Base-by-base conservation (phyloP, 179 eudicot genomes). In the Spinacia oleracea region DNA sequence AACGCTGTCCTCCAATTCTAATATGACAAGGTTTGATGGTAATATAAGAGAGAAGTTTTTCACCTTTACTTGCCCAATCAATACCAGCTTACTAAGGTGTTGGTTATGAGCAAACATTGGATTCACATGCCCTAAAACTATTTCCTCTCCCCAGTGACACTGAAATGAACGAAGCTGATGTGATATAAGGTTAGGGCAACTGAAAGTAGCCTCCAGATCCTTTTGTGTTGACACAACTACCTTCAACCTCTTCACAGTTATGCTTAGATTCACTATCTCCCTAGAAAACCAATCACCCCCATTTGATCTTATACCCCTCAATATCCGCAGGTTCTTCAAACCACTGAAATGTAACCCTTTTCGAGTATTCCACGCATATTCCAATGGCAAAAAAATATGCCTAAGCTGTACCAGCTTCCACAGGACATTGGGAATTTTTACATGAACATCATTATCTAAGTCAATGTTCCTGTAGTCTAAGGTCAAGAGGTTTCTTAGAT, bases 401-500 rank as follows among this genome's bases (percentile, higher is more conserved):
- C 83, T 72, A 10, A 86, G 86, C 6, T 27, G 75, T 42, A 62
- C 74, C 15, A 86, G 77, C 53, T 81, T 69, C 66, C 70, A 42
- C 12, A 83, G 55, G 14, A 68, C 74, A 55, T 77, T 59, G 1
- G 88, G 88, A 21, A 84, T 67, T 46, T 63, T 34, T 0, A 53
- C 35, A 12, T 16, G 5, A 5, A 55, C 29, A 46, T 29, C 34
- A 8, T 64, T n/a, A 29, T 4, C n/a, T n/a, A n/a, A 46, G 51
- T 71, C 64, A 34, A 78, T 25, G 35, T 77, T 74, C 73, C 87
- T 79, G 60, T 79, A 86, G 73, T 86, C 89, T 58, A 86, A 76
- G 53, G 89, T 86, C 11, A 81, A 85, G 27, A 92, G 71, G 78
- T 86, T 88, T 48, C 74, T 83, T 60, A 90, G 78, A 56, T 76